Percentiles rank a stretch among this genome's conserved stretches.
phyloP scores from a whole-genome alignment of 257 asterid genomes.

The Solanum chiquidenum region DNA sequence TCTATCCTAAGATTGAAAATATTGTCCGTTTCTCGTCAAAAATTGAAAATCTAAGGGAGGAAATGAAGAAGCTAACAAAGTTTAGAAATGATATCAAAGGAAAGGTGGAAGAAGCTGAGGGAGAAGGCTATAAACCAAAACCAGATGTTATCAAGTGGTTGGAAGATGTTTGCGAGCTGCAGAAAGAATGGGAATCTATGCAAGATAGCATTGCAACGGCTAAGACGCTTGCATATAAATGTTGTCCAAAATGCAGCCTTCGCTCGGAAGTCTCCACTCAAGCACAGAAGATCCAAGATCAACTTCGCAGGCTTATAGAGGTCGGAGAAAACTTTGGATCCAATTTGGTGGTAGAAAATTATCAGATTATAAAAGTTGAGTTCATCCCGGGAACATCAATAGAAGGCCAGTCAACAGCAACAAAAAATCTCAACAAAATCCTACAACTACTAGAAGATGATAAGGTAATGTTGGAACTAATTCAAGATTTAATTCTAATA shows the following conservation, averaged over 20 bases:
- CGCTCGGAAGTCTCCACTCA: neutral
- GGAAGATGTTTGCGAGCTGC: neutral
- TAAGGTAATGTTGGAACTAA: neutral
- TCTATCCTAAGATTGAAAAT: neutral
- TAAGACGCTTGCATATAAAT: rapidly evolving
- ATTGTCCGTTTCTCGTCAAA: neutral
- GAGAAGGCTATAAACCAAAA: neutral
- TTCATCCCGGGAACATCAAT: neutral
- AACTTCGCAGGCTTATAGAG: rapidly evolving
- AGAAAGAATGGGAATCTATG: neutral
- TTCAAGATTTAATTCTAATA: neutral
- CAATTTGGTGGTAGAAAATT: neutral
- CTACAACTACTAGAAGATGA: neutral
- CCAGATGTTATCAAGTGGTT: rapidly evolving
- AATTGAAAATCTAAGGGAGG: neutral
- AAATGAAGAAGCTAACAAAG: neutral
- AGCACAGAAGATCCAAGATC: neutral
- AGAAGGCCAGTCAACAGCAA: neutral
- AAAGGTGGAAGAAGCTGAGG: rapidly evolving
- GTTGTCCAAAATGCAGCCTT: neutral
- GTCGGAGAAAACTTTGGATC: neutral
- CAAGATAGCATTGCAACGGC: rapidly evolving
- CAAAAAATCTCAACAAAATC: neutral
- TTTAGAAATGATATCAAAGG: neutral
- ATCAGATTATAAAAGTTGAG: neutral